phyloP scores from a whole-genome alignment of 2,329 filamentous ascomycete genomes.

The Periconia macrospinosa region DNA sequence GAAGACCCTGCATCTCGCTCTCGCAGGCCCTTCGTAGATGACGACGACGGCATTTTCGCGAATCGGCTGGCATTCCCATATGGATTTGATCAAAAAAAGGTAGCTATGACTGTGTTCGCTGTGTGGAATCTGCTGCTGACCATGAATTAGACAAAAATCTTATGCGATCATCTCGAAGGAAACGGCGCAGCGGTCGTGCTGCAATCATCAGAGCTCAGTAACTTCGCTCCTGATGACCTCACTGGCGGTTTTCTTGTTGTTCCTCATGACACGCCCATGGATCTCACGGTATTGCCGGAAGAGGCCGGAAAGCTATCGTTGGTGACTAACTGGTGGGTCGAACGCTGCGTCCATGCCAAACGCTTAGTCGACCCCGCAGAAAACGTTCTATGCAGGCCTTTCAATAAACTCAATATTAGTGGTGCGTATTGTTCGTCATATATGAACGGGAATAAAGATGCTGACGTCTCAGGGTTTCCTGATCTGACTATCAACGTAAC shows the following conservation, averaged over 20 bases:
- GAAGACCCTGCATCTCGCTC: slow-evolving; percentile 17
- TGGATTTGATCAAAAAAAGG: slow-evolving; percentile 49
- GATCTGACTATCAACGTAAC: slow-evolving; percentile 76
- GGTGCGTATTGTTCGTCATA: slow-evolving; percentile 37
- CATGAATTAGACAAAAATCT: slow-evolving; percentile 31
- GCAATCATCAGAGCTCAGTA: slow-evolving; percentile 25
- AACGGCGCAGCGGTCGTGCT: slow-evolving; percentile 40
- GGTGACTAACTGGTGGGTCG: slow-evolving; percentile 92
- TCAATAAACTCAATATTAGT: slow-evolving; percentile 68
- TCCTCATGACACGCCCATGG: slow-evolving; percentile 46
- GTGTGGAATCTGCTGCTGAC: slow-evolving; percentile 18
- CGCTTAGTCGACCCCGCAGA: slow-evolving; percentile 67
- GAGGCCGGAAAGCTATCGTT: slow-evolving; percentile 38
- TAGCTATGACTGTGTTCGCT: slow-evolving; percentile 16
- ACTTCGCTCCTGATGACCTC: slow-evolving; percentile 28
- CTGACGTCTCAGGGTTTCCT: slow-evolving; percentile 60
- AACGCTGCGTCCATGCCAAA: slow-evolving; percentile 81
- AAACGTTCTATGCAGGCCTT: slow-evolving; percentile 76
- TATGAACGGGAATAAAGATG: background rate
- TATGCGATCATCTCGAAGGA: slow-evolving; percentile 34
- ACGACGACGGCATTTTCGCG: slow-evolving; percentile 45
- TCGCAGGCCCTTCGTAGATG: slow-evolving; percentile 9
- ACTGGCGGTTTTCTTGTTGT: slow-evolving; percentile 45
- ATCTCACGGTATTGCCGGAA: slow-evolving; percentile 38
- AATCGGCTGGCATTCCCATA: slow-evolving; percentile 46